Conservation (phyloP, 2,329 filamentous ascomycete genomes). For the Trichophyton verrucosum region DNA sequence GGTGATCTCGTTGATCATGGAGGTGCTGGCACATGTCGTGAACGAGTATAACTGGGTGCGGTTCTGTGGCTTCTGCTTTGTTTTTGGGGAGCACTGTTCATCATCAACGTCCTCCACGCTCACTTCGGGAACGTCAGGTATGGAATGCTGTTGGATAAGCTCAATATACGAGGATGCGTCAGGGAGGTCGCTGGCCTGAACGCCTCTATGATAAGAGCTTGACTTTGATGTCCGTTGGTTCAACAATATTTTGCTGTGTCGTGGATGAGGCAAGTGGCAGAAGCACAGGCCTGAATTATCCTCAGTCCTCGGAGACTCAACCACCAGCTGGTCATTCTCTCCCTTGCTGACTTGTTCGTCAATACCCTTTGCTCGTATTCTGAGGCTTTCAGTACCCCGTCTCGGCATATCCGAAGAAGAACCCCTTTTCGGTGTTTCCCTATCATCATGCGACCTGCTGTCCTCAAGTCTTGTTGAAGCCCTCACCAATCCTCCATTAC, state of each 20-base stretch:
- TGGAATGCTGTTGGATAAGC: background rate
- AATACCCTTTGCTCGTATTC: background rate
- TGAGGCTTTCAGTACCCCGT: too few species aligned
- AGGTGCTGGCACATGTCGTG: background rate
- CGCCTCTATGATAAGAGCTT: background rate
- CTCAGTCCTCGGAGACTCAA: background rate
- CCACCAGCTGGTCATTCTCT: background rate
- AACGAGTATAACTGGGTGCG: slow-evolving; percentile 10
- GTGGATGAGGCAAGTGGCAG: slow-evolving; percentile 10
- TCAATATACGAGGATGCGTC: background rate
- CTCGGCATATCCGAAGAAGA: background rate
- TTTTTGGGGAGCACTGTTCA: background rate
- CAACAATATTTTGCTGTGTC: slow-evolving; percentile 6
- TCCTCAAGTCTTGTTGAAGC: background rate
- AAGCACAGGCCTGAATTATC: slow-evolving; percentile 6
- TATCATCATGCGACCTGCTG: background rate
- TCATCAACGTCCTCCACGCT: background rate
- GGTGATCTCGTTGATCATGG: background rate
- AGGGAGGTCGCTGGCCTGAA: background rate
- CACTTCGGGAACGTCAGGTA: background rate
- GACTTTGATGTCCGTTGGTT: background rate
- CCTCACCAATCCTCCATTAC: background rate
- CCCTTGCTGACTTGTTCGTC: background rate
- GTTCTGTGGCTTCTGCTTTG: background rate
- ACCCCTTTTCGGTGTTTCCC: background rate